Evolutionary conservation across 2,329 filamentous ascomycete species (phyloP), one percentile per base, ranked within the genome.

Genomic region (Sporothrix inflata): DNA sequence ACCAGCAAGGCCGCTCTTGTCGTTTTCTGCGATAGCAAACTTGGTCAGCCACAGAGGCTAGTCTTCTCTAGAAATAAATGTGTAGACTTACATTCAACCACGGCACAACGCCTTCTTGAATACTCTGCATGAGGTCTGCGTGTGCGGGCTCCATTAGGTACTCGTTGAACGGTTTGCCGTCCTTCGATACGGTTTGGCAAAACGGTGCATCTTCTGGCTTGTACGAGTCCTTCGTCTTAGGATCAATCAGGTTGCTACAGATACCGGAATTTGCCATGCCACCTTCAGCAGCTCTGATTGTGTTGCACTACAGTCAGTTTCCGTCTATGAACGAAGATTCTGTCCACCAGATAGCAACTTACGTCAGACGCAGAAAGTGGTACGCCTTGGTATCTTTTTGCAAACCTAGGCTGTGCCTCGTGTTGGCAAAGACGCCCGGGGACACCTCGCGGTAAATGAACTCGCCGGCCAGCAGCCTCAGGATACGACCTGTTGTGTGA

Each of bases 401-500:
- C 9, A 57, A 19, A 8, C 53, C 53, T 4, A 57, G 3, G 53
- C 53, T 57, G 53, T 57, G 53, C 24, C 53, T 57, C 14, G 53
- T 57, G 53, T 57, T 57, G 53, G 53, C 53, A 30, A 57, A 57
- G 53, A 57, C 53, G 12, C n/a, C 53, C 8, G 53, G 53, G 21
- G 53, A 24, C 1, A 57, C 53, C 53, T 57, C 53, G 53, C 53
- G 53, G 53, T 57, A 57, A 19, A 57, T 57, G n/a, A 57, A 57
- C 5, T 57, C 53, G 4, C 53, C 53, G n/a, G 53, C 53, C 5
- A 57, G n/a, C 30, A 57, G 53, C 8, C 53, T 8, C 5, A 57
- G 53, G n/a, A 57, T 30, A 21, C 53, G 53, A 30, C 53, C 53
- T 30, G 8, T 30, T 14, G 24, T 30, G n/a, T 30, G 5, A 2